phyloP scores from a whole-genome alignment of 495 filamentous ascomycete genomes.

The Aspergillus ostianus region DNA sequence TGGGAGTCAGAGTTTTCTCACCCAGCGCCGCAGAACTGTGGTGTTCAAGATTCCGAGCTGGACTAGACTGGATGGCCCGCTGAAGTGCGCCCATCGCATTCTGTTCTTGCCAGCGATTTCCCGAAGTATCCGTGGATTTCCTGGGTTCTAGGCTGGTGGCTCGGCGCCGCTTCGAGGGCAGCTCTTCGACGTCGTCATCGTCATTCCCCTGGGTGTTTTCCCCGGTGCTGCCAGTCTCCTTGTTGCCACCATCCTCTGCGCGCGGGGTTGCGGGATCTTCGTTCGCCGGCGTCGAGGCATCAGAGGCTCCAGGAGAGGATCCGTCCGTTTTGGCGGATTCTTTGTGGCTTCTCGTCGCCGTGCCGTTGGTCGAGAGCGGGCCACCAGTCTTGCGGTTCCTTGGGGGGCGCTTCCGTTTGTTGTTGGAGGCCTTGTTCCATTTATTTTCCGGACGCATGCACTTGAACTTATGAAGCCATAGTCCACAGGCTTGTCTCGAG shows the following conservation, averaged over 20 bases:
- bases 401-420: constrained; percentile 44
- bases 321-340: constrained; percentile 28
- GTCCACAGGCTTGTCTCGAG: constrained; percentile 65
- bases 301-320: constrained; percentile 44
- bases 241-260: constrained; percentile 24
- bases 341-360: constrained; percentile 33
- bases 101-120: constrained; percentile 46
- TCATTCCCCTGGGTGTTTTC: constrained; percentile 25
- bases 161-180: constrained; percentile 37
- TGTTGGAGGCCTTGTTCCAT: constrained; percentile 63
- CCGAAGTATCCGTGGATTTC: constrained; percentile 27
- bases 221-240: constrained; percentile 22
- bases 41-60: constrained; percentile 61
- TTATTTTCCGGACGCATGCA: constrained; percentile 76
- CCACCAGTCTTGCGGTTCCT: constrained; percentile 35
- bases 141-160: constrained; percentile 43
- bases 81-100: constrained; percentile 57
- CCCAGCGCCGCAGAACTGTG: constrained; percentile 64
- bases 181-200: constrained; percentile 26
- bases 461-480: constrained; percentile 89
- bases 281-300: constrained; percentile 40
- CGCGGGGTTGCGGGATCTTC: constrained; percentile 40
- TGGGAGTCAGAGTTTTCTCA: constrained; percentile 52
- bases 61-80: constrained; percentile 69
- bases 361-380: constrained; percentile 29